Base-by-base conservation (phyloP, 176 grass and related monocot species). In the Alloteropsis semialata region DNA sequence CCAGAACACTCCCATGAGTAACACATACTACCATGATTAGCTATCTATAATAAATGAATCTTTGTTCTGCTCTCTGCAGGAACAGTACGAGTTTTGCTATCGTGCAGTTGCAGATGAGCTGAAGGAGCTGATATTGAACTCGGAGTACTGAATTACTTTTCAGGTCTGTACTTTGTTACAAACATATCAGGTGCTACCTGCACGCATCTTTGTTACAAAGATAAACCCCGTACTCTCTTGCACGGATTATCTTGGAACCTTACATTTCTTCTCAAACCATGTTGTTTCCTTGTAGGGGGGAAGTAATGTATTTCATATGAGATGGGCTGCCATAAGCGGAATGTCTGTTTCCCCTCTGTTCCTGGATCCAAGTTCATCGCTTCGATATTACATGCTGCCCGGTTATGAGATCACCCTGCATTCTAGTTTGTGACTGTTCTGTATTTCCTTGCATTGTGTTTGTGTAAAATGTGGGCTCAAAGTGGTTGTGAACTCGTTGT, bases 11-110 rank as follows among this genome's bases (percentile, higher is more conserved):
- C 3, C 34, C 5, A 36, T 36, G 34, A 36, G 2, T 36, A 36
- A 36, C 34, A 36, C 3, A 5, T 5, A 36, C 34, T 36, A 36
- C 34, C 34, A 36, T 36, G 5, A 36, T 5, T 2, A 36, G 34
- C 2, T 36, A 36, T 36, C 34, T n/a, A n/a, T n/a, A n/a, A n/a
- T n/a, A n/a, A 78, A 1, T 42, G 15, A 51, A 82, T 17, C 5
- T 76, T 68, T n/a, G n/a, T n/a, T n/a, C 34, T 36, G 37, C 10
- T 68, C 51, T 83, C 54, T 78, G 60, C 84, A 97, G 94, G 81
- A 83, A 1, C 91, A 97, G 44, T 54, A 54, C 51, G 0, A 54
- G 7, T 54, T 54, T 22, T 54, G 51, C 21, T 54, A 54, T 22
- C 6, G 2, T 22, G 51, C 51, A 4, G 51, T 54, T 54, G 51